Percentiles rank a stretch among this genome's conserved stretches.
These are phyloP conservation scores for Pythium rishiriense DNA, from an alignment of 352 stramenopile species.

Conservation along the genomic window DNA sequence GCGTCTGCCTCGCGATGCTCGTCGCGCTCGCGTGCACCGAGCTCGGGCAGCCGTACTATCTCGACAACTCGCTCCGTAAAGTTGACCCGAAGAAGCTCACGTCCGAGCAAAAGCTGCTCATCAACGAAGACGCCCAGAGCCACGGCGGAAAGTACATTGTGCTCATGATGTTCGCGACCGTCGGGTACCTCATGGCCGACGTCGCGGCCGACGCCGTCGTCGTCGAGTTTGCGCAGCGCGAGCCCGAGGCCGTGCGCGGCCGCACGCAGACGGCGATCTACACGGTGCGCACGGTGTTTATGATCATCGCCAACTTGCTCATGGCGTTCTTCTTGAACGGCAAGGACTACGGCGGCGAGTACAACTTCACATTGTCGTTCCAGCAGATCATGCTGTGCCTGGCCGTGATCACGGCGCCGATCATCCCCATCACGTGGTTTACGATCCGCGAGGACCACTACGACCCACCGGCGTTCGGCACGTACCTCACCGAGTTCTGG, in stretches of 20 bases:
- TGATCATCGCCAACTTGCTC: conserved; percentile 30
- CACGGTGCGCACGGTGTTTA: conserved; percentile 36
- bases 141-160: conserved; percentile 39
- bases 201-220: conserved; percentile 51
- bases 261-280: conserved; percentile 28
- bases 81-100: conserved; percentile 8
- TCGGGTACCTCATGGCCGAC: conserved; percentile 64
- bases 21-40: conserved; percentile 25
- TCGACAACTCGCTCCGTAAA: conserved; percentile 1
- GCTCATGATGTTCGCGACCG: conserved; percentile 50
- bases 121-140: conserved; percentile 26
- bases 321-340: conserved; percentile 44
- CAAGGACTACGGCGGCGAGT: conserved; percentile 39
- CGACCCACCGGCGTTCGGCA: conserved; percentile 21
- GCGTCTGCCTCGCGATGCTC: conserved; percentile 23
- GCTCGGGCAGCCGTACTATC: conserved; percentile 30
- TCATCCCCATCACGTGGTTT: conserved; percentile 33
- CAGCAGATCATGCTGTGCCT: conserved; percentile 33
- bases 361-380: conserved; percentile 35
- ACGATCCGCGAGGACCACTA: conserved; percentile 29
- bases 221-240: conserved; percentile 40
- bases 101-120: neutral
- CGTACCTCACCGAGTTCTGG: conserved; percentile 34
- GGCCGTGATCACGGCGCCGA: conserved; percentile 18
- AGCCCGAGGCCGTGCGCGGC: conserved; percentile 31